Conservation (phyloP, 2,329 filamentous ascomycete species). For the Zymoseptoria brevis region DNA sequence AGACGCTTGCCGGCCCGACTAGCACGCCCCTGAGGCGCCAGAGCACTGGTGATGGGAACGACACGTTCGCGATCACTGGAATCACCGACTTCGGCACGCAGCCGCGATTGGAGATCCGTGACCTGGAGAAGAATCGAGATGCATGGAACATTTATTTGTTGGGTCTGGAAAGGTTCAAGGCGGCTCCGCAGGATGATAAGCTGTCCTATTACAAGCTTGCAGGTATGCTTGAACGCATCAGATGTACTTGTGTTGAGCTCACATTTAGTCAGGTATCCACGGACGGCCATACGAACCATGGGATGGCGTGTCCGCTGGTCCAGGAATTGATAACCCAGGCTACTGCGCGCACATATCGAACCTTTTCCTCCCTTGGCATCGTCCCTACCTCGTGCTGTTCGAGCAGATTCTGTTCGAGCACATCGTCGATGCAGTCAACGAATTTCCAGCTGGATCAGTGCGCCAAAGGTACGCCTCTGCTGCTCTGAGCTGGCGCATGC, state of each 20-base stretch:
- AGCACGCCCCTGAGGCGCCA: neutral
- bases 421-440: constrained; percentile 35
- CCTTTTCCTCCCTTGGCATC: constrained; percentile 75
- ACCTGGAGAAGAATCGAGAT: constrained; percentile 55
- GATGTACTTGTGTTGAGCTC: neutral
- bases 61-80: constrained; percentile 24
- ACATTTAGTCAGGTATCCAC: constrained; percentile 60
- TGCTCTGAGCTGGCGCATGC: constrained; percentile 36
- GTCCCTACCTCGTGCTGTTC: constrained; percentile 60
- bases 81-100: constrained; percentile 26
- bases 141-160: constrained; percentile 72
- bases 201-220: constrained; percentile 73
- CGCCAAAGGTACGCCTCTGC: constrained; percentile 35
- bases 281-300: constrained; percentile 59
- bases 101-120: constrained; percentile 57
- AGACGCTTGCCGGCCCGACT: neutral
- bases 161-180: constrained; percentile 62
- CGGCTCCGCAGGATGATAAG: constrained; percentile 53
- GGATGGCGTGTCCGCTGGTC: constrained; percentile 43
- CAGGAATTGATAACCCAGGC: constrained; percentile 51
- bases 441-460: constrained; percentile 32
- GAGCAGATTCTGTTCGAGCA: constrained; percentile 38
- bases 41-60: neutral
- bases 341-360: constrained; percentile 72
- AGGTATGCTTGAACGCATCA: constrained; percentile 43